Conservation (phyloP, 495 filamentous ascomycete genomes). For the Letharia columbiana region DNA sequence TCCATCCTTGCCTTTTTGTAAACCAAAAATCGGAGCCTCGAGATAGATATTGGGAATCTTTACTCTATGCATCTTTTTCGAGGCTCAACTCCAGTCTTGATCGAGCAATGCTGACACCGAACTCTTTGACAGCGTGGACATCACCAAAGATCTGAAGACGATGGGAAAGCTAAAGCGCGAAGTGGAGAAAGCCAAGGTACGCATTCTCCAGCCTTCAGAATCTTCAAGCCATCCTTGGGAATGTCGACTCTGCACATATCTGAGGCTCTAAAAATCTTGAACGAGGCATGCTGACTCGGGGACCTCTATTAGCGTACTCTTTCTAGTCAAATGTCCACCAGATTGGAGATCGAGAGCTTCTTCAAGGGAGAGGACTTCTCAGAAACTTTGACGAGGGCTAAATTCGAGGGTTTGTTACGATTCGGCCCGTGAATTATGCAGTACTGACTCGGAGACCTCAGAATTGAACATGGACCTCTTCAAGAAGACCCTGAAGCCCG, state of each 20-base stretch:
- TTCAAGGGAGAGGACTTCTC: slow-evolving; percentile 96
- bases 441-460: no score
- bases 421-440: no score
- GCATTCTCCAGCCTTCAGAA: background rate
- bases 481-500: slow-evolving; percentile 97
- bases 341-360: slow-evolving; percentile 97
- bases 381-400: slow-evolving; percentile 38
- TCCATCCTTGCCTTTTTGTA: background rate
- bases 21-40: background rate
- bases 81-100: background rate
- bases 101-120: background rate
- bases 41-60: background rate
- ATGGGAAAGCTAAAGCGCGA: slow-evolving; percentile 99
- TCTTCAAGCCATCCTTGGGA: background rate
- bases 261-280: background rate
- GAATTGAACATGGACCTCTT: slow-evolving; percentile 82
- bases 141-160: slow-evolving; percentile 91
- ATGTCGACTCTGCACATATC: background rate
- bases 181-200: slow-evolving; percentile 90
- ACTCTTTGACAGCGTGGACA: slow-evolving; percentile 22
- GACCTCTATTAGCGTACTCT: slow-evolving; percentile 59
- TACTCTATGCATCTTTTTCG: background rate
- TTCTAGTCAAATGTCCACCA: slow-evolving; percentile 95
- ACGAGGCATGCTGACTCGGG: background rate
- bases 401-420: slow-evolving; percentile 64